Base-by-base conservation (phyloP, 2,329 filamentous ascomycete species). In the Arthroderma sp. region DNA sequence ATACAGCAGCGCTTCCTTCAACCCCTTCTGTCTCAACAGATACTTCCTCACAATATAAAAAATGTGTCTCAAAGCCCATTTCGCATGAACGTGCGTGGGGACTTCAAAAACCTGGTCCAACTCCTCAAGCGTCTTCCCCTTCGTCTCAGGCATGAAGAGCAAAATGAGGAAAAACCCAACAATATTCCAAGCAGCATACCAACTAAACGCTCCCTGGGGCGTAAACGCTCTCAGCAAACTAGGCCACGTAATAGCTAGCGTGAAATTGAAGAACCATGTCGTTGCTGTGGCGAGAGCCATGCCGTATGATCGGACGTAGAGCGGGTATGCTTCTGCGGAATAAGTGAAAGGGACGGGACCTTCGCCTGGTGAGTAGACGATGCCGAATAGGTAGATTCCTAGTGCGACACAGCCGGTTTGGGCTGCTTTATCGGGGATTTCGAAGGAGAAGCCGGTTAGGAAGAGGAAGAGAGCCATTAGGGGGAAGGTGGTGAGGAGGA, bases 291-390 rank as follows among this genome's bases (percentile, higher is more conserved):
- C 70, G 0, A 79, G 62, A 1, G 74, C 73, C 77, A 80, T 80
- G 36, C 76, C 77, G 41, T 78, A 66, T 2, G 74, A 69, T 10
- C 78, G 73, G 36, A 80, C 72, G 50, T 80, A 78, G 2, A 80
- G 63, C 4, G 78, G 78, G 54, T 80, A 82, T 1, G 76, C 78
- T 57, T 82, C 78, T 15, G 78, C 78, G 0, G 75, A 79, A 56
- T 82, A 82, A 0, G 76, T 80, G 54, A 81, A 82, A 0, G 78
- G 77, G 0, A 81, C 77, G 0, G 74, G 73, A 0, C 78, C 78
- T 55, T 78, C 77, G 33, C 78, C 78, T 1, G 77, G 76, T 1
- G 67, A 69, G 47, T 69, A 69, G 32, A 66, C 62, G 2, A 66
- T 56, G 31, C 63, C 64, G 51, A 69, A 70, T 2, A 70, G 53